Evolutionary conservation across 1,139 yeast species (phyloP), one percentile per base, ranked within the genome.

Genomic region (Komagataea norvegica): DNA sequence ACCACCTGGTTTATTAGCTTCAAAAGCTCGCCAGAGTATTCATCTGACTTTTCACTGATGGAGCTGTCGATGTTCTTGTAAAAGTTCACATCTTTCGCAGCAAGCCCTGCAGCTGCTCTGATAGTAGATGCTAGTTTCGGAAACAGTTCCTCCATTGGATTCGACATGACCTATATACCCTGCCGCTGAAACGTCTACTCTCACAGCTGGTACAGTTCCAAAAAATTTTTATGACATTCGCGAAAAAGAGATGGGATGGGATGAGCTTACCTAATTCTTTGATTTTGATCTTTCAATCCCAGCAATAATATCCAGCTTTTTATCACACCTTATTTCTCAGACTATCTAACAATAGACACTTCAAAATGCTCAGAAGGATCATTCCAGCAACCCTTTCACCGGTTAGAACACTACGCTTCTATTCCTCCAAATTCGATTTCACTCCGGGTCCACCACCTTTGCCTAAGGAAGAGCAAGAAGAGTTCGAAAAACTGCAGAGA

Each of bases 381-480:
- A 2, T 30, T n/a, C 26, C 37, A 16, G 10, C 29, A 9, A 17
- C 27, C 3, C 18, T 25, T 6, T n/a, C 31, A 7, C 27, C 31
- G 6, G 20, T 16, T 16, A 33, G 29, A 23, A 8, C 8, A 4
- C 10, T 4, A 13, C 51, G 54, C 15, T 17, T 31, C 6, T 47
- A 46, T 37, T 51, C 56, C 6, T 34, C 45, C 13, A 50, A 51
- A 34, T 40, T 52, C 26, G 48, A 46, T 18, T 48, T 61, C 16
- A 60, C 61, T 7, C 93, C 96, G 1, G 74, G 83, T 3, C 98
- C 98, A 9, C 96, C 95, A 25, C 74, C 78, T 44, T 70, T 91
- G 18, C 86, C 94, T 14, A 77, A 79, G 47, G 85, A 86, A 51
- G 91, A 89, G 34, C 98, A 91, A 60, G 87, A 82, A 51, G 98